Percentiles rank a stretch among this genome's conserved stretches.
Conservation (phyloP, 2,329 filamentous ascomycete genomes). For the Clonostachys sp. region DNA sequence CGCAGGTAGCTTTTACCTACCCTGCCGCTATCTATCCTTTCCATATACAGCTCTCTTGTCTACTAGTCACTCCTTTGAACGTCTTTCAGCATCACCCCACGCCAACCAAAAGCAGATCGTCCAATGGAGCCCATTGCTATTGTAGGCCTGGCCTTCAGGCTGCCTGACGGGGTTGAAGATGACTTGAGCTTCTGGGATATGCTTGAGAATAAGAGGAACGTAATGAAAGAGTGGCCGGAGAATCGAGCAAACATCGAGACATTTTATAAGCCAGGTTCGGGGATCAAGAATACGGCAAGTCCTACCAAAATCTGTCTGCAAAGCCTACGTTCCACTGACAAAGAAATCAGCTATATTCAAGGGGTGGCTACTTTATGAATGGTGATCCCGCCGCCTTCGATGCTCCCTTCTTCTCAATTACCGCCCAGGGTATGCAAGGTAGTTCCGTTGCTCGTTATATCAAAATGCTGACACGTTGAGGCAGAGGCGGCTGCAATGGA, state of each 20-base stretch:
- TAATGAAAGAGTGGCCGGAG: conserved; percentile 23
- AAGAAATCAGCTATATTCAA: not conserved
- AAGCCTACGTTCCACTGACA: not conserved
- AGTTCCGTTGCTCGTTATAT: no score
- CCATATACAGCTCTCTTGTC: no score
- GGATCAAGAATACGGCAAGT: conserved; percentile 8
- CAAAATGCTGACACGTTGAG: no score
- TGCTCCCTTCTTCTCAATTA: conserved; percentile 48
- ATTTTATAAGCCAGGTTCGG: conserved; percentile 12
- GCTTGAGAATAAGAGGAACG: conserved; percentile 17
- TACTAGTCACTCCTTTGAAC: no score
- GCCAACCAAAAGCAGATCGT: no score
- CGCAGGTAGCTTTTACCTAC: no score
- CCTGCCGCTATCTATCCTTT: no score
- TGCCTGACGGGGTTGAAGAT: conserved; percentile 25
- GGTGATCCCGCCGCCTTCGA: conserved; percentile 42
- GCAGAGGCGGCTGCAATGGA: conserved; percentile 45
- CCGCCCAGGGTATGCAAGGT: conserved; percentile 24
- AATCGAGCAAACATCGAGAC: conserved; percentile 14
- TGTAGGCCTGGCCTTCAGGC: conserved; percentile 28
- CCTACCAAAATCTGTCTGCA: no score
- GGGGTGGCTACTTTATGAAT: conserved; percentile 29
- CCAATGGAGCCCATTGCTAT: conserved; percentile 17
- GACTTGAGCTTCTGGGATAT: conserved; percentile 23
- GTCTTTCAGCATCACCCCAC: no score